Base-by-base conservation (phyloP, 2,329 filamentous ascomycete species). In the Arthrobotrys entomopaga region DNA sequence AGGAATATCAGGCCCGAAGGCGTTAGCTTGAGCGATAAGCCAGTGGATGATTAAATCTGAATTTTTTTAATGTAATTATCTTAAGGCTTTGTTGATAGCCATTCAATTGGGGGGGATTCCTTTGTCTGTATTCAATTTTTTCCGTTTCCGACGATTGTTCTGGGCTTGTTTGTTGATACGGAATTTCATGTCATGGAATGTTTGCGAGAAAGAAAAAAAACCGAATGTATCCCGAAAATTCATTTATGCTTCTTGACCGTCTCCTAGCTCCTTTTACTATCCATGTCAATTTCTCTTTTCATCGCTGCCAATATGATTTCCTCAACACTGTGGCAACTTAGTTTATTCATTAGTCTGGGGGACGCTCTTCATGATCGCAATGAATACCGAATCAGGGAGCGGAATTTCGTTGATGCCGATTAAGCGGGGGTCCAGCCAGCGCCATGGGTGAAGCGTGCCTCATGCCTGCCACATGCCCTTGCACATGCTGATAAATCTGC, bases 1-100 rank as follows among this genome's bases (percentile, higher is more conserved):
- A 56, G 70, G 46, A 60, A 63, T 34, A 52, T 63, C 16, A 53
- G 61, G 20, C 26, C 61, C 13, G 69, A 83, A 58, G 87, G 89
- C 5, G 89, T 92, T 48, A 89, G 88, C 77, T 83, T 93, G 79
- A 87, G 88, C 79, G 90, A 93, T 80, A 89, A 87, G 81, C 88
- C 90, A n/a, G 91, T 92, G 89, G 89, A 92, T 82, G 89, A 91
- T 81, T 91, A 82, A 80, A 56, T 10, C 10, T 19, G 10, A n/a
- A 26, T 38, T 19, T 15, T 19, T 15, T 8, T 56, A 3, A 13
- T 20, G 13, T 7, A 13, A 34, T 34, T 34, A 34, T 34, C 29
- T 10, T 34, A 5, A 8, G 10, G 29, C 6, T 34, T 34, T 34
- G 29, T 6, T 34, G 6, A 34, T 34, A 5, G 6, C 10, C 29